A percentile compares a stretch with the other conserved stretches of the same genome.
Evolutionary conservation across 495 filamentous ascomycete species (phyloP).

Genomic region (Glonium stellatum): DNA sequence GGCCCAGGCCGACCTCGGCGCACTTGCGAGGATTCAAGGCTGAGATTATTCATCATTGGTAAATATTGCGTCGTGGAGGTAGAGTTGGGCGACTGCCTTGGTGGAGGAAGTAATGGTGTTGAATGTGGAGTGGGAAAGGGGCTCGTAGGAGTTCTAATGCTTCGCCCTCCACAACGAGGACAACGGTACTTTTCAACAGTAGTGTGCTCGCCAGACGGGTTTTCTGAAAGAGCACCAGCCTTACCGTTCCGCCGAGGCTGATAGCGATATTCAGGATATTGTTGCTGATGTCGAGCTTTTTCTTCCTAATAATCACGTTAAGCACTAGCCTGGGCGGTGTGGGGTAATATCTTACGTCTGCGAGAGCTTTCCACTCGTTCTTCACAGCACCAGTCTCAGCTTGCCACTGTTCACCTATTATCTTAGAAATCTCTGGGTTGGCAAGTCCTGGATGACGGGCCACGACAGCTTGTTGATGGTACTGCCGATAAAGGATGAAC

Average conservation of each 20-base stretch:
- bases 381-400: constrained; percentile 67
- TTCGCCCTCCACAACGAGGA: constrained; percentile 55
- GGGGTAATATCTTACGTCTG: constrained; percentile 52
- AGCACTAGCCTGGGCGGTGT: constrained; percentile 8
- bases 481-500: constrained; percentile 95
- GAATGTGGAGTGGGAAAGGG: constrained; percentile 33
- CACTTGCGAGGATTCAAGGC: constrained; percentile 30
- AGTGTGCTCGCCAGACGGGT: constrained; percentile 13
- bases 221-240: constrained; percentile 16
- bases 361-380: constrained; percentile 79
- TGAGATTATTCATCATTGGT: constrained; percentile 41
- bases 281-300: constrained; percentile 79
- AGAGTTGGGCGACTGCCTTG: constrained; percentile 22
- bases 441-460: constrained; percentile 78
- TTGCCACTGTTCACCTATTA: constrained; percentile 91
- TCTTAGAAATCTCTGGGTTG: constrained; percentile 97
- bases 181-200: constrained; percentile 44
- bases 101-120: constrained; percentile 42
- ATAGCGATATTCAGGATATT: constrained; percentile 91
- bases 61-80: constrained; percentile 32
- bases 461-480: constrained; percentile 77
- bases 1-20: constrained; percentile 15
- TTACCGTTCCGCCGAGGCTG: constrained; percentile 71
- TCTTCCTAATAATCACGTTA: constrained; percentile 57
- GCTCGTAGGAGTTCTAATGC: constrained; percentile 47